These are phyloP conservation scores for Linum lewisii DNA, from an alignment of 345 rosid genomes.

Conservation along the genomic window DNA sequence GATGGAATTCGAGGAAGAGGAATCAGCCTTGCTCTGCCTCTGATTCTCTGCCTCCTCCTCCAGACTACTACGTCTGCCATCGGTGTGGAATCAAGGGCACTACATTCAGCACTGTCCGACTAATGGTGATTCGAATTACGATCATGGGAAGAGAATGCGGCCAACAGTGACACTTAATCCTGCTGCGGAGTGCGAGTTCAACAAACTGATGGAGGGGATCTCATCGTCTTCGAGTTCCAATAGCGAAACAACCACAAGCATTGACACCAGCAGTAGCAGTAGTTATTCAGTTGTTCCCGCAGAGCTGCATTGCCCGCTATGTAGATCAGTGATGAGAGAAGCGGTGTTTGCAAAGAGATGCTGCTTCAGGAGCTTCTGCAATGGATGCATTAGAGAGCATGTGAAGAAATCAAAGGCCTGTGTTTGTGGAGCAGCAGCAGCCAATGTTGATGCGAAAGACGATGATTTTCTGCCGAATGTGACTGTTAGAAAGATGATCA, in stretches of 20 bases:
- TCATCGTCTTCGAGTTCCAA: background rate
- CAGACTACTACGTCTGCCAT: background rate
- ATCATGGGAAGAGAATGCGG: background rate
- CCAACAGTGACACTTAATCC: background rate
- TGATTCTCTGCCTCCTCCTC: background rate
- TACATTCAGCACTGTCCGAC: conserved; percentile 4
- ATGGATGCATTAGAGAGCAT: background rate
- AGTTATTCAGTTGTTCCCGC: background rate
- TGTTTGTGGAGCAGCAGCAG: background rate
- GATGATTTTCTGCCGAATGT: background rate
- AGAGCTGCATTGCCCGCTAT: background rate
- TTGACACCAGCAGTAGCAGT: background rate
- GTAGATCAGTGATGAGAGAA: conserved; percentile 3
- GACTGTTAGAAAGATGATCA: background rate
- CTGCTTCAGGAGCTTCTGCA: conserved; percentile 4
- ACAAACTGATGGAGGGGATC: background rate
- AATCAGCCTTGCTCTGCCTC: background rate
- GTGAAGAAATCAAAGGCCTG: background rate
- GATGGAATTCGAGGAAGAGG: too few relatives aligned
- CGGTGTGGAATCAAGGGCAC: background rate
- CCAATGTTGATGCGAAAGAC: background rate
- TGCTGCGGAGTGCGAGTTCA: background rate
- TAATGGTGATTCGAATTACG: conserved; percentile 1
- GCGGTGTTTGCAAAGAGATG: conserved; percentile 2
- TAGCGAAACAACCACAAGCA: too few relatives aligned